Evolutionary conservation across 164 flowering plant genomes (phyloP), one percentile per base, ranked within the genome.

Genomic region (Saururus chinensis): DNA sequence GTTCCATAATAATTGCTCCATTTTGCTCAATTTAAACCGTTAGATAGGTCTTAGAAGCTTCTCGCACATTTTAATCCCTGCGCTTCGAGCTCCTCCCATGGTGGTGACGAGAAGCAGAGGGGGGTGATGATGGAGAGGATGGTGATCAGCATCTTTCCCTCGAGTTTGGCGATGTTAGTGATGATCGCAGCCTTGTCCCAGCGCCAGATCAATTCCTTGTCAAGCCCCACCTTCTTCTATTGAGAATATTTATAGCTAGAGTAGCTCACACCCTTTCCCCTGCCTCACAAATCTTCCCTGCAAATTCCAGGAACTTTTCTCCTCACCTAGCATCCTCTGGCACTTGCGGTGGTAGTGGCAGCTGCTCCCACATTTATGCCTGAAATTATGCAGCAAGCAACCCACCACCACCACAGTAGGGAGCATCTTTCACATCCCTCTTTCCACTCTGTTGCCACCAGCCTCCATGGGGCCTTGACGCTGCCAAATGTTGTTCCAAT

Each of bases 301-400:
- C 73, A 63, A 65, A 87, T 35, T 52, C 70, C 14, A 79, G 78
- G 53, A 83, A 66, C 60, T 72, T 76, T 49, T 57, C 69, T 51
- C 77, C 75, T 59, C 60, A 56, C 56, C 12, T 10, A 7, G 20
- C 21, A 19, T 37, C 68, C 21, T 19, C 68, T 20, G 30, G 56
- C 17, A 75, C 82, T 56, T 74, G 75, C 0, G 75, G 72, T 53
- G 72, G 14, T 4, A 61, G 63, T 74, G 75, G 72, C 54, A 72
- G 11, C 4, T 61, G 62, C 74, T 87, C 92, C 80, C 69, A 58
- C 81, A 79, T 59, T 81, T 79, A 14, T 78, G 73, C 67, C 84
- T 65, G 72, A 90, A 90, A 66, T 90, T 90, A 71, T 86, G 87
- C 68, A 90, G 70, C 73, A 90, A 57, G 73, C 97, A 87, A 17